Evolutionary conservation across 306 rosid genomes (phyloP).

Genomic region (Vigna radiata): DNA sequence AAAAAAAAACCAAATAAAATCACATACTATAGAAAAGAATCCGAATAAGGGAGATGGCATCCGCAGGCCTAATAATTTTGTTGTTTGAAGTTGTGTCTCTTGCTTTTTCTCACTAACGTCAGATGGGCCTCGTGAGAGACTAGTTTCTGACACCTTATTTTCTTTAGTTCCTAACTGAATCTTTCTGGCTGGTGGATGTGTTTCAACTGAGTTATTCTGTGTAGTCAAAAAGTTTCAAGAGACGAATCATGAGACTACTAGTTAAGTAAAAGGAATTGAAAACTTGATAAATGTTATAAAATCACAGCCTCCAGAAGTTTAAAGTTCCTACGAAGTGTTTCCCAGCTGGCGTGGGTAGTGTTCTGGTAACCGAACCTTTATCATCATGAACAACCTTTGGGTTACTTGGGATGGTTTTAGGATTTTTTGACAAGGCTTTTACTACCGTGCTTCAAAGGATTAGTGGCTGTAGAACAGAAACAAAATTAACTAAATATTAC

Average conservation of each 20-base stretch:
- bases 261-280: conserved; percentile 33
- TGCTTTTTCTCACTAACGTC: conserved; percentile 47
- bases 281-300: conserved; percentile 34
- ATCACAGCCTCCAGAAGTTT: conserved; percentile 38
- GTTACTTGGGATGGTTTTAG: conserved; percentile 44
- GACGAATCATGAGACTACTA: conserved; percentile 32
- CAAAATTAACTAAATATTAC: conserved; percentile 36
- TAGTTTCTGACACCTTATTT: conserved; percentile 48
- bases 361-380: conserved; percentile 56
- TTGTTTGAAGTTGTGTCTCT: conserved; percentile 48
- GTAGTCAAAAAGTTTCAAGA: conserved; percentile 27
- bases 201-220: conserved; percentile 62
- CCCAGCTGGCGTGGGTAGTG: conserved; percentile 53
- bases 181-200: conserved; percentile 40
- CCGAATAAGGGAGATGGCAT: conserved; percentile 95
- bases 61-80: conserved; percentile 82
- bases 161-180: conserved; percentile 42
- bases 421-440: conserved; percentile 46
- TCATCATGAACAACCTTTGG: conserved; percentile 49
- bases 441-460: conserved; percentile 47
- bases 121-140: conserved; percentile 49
- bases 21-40: conserved; percentile 78
- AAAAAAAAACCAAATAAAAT: conserved; percentile 30
- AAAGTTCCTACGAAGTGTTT: conserved; percentile 69
- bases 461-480: conserved; percentile 46